Percentiles rank a stretch among this genome's conserved stretches.
These are phyloP conservation scores for Westerdykella ornata DNA, from an alignment of 2,329 filamentous ascomycete species.

Conservation along the genomic window DNA sequence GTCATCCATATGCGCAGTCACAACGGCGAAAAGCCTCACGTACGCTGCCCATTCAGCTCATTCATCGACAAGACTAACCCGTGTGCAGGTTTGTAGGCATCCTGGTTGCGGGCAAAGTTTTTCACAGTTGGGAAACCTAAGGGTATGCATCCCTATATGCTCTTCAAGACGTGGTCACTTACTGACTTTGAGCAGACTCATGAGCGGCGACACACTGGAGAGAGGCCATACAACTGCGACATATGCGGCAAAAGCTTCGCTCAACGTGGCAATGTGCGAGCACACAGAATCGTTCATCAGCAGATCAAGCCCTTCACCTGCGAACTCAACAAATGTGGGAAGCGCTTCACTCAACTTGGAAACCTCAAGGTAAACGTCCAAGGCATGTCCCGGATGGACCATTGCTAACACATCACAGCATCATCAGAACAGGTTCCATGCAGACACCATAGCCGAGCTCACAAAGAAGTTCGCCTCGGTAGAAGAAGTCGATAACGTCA, in stretches of 20 bases:
- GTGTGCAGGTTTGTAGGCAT: slow-evolving; percentile 56
- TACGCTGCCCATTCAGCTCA: slow-evolving; percentile 43
- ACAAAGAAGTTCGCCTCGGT: slow-evolving; percentile 63
- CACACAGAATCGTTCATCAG: slow-evolving; percentile 75
- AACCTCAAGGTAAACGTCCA: slow-evolving; percentile 68
- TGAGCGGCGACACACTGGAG: slow-evolving; percentile 77
- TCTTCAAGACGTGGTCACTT: neutral
- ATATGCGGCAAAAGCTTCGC: slow-evolving; percentile 77
- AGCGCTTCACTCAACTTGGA: slow-evolving; percentile 81
- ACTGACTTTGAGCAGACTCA: slow-evolving; percentile 57
- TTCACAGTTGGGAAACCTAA: slow-evolving; percentile 84
- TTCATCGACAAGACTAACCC: slow-evolving; percentile 8
- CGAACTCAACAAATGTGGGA: slow-evolving; percentile 73
- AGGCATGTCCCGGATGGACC: no score
- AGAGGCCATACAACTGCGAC: slow-evolving; percentile 74
- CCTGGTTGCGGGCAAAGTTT: slow-evolving; percentile 71
- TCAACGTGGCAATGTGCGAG: slow-evolving; percentile 76
- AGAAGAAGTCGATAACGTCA: slow-evolving; percentile 56
- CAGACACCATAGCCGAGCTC: slow-evolving; percentile 61
- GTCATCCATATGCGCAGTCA: slow-evolving; percentile 85
- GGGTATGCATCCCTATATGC: slow-evolving; percentile 48
- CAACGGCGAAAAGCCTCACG: slow-evolving; percentile 84
- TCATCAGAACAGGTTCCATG: slow-evolving; percentile 92
- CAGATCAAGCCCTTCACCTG: slow-evolving; percentile 74
- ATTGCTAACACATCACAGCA: slow-evolving; percentile 47